Percentiles rank a stretch among this genome's conserved stretches.
Evolutionary conservation across 345 rosid species (phyloP).

Genomic region (Hirschfeldia incana): DNA sequence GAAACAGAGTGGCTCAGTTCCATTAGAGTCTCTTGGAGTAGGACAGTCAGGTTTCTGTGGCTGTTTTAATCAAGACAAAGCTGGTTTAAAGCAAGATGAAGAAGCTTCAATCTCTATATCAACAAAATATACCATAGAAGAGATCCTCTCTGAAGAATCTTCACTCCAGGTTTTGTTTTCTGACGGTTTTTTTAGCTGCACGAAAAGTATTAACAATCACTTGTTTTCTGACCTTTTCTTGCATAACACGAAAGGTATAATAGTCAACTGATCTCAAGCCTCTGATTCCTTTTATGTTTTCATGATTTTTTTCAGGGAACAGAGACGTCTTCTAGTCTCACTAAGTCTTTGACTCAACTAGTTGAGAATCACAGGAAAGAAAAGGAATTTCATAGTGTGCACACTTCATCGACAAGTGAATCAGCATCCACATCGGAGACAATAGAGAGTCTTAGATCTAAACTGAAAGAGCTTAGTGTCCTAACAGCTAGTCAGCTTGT

Average conservation of each 20-base stretch:
- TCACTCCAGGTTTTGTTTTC: constrained; percentile 17
- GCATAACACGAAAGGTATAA: not conserved
- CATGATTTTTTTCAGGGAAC: constrained; percentile 17
- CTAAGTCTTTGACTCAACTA: constrained; percentile 29
- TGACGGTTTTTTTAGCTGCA: not conserved
- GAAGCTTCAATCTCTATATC: constrained; percentile 14
- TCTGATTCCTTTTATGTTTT: not conserved
- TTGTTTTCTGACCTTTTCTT: constrained; percentile 5
- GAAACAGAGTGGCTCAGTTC: not conserved
- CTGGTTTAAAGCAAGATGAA: constrained; percentile 13
- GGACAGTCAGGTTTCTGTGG: constrained; percentile 24
- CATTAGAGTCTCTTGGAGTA: constrained; percentile 8
- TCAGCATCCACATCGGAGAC: constrained; percentile 33
- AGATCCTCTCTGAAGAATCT: constrained; percentile 35
- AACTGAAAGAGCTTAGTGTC: constrained; percentile 31
- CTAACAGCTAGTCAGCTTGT: constrained; percentile 32
- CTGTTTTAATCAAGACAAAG: constrained; percentile 13
- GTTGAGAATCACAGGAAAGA: constrained; percentile 33
- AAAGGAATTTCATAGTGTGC: constrained; percentile 4
- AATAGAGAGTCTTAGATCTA: constrained; percentile 33
- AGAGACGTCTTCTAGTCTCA: constrained; percentile 30
- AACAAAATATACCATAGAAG: constrained; percentile 25
- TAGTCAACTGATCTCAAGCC: not conserved
- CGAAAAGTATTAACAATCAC: not conserved
- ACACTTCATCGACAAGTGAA: constrained; percentile 21